phyloP scores from a whole-genome alignment of 1,284 basidiomycete species.

The Ustilago loliicola region DNA sequence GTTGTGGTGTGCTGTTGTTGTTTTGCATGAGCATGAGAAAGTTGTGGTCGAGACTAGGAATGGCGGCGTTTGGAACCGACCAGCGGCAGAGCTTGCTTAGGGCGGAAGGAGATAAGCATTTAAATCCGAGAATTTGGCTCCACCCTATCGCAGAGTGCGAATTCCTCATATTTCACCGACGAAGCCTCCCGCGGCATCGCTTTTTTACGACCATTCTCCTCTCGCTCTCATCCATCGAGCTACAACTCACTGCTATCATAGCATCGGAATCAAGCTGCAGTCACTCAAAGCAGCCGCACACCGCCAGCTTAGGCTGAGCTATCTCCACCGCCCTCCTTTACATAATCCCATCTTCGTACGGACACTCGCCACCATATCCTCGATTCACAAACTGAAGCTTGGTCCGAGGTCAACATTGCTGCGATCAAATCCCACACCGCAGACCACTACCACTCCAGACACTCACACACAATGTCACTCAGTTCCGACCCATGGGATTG shows the following conservation, averaged over 20 bases:
- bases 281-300: not conserved
- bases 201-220: not conserved
- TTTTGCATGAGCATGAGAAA: not conserved
- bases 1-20: not conserved
- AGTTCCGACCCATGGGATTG: conserved; percentile 46
- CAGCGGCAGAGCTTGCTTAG: conserved; percentile 8
- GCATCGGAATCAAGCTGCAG: conserved; percentile 25
- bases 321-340: conserved; percentile 1
- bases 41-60: not conserved
- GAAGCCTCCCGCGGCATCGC: not conserved
- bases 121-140: conserved; percentile 12
- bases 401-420: too few species aligned
- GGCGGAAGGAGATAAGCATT: conserved; percentile 4
- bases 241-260: too few species aligned
- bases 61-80: not conserved
- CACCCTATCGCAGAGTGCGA: not conserved
- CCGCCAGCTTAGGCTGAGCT: conserved; percentile 26
- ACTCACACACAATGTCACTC: not conserved
- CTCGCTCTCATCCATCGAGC: not conserved
- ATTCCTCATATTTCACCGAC: not conserved
- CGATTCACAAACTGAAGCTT: too few species aligned
- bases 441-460: conserved; percentile 18
- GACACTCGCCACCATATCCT: not conserved
- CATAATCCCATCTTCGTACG: not conserved
- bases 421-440: too few species aligned